Base-by-base conservation (phyloP, 805 yeast genomes). In the Pichia rugopelliculosa region DNA sequence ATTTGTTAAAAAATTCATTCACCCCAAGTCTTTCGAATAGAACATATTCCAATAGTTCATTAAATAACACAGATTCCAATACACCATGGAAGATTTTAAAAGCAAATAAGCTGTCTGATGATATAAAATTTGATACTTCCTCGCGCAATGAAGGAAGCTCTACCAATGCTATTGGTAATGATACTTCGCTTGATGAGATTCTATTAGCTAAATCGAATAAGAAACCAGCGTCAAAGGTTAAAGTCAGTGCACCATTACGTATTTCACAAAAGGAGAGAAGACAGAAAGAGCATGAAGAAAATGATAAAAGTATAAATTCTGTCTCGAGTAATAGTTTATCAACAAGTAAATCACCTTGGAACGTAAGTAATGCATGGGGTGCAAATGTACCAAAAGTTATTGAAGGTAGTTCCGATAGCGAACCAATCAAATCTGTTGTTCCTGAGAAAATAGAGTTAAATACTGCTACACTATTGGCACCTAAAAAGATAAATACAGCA, bases 401-500 rank as follows among this genome's bases (percentile, higher is more conserved):
- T 46, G 42, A 46, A 37, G n/a, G 33, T 27, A 22, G 24, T 42
- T 25, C 33, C 11, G 25, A 18, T 30, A 30, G 15, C 18, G 18
- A 30, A 30, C 10, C 10, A 1, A 18, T 30, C 6, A 15, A 3
- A 15, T 17, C 15, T 15, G 18, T 18, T 30, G 5, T 8, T 3
- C 34, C 34, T 25, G 27, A 25, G 5, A 17, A 10, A 17, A 4
- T 13, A 12, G 53, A 46, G 42, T 20, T 49, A 8, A 24, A 47
- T 22, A 41, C 53, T 15, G 51, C 59, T 1, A 47, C 57, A 15
- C 27, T 55, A 8, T 56, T 77, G 15, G 80, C 87, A 1, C 87
- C 82, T 53, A 53, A 52, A 15, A 53, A 41, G 30, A 41, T 49
- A 18, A 41, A 42, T 15, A 49, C 55, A 17, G 55, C 42, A 9